A percentile compares a stretch with the other conserved stretches of the same genome.
Conservation (phyloP, 1,284 basidiomycete genomes). For the Leccinum fallax region DNA sequence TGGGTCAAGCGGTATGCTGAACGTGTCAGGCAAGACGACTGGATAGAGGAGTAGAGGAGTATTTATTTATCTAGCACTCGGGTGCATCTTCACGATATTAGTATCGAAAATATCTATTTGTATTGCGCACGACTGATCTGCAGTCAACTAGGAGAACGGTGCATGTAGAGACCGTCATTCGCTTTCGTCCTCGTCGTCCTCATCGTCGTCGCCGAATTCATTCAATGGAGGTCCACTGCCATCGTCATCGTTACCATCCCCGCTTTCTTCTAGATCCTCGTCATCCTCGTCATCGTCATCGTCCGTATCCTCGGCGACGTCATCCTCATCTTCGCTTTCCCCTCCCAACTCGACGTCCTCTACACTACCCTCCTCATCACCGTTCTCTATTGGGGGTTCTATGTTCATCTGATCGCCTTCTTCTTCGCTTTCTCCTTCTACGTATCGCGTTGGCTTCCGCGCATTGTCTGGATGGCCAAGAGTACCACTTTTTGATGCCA, state of each 20-base stretch:
- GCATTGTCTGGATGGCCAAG: slow-evolving; percentile 32
- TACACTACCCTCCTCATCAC: slow-evolving; percentile 66
- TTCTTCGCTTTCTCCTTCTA: slow-evolving; percentile 79
- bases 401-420: slow-evolving; percentile 69
- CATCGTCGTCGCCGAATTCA: slow-evolving; percentile 70
- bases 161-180: slow-evolving; percentile 35
- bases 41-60: slow-evolving; percentile 59
- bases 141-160: slow-evolving; percentile 1
- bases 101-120: slow-evolving; percentile 5
- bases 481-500: slow-evolving; percentile 44
- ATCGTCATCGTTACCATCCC: slow-evolving; percentile 51
- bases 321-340: slow-evolving; percentile 55
- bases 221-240: slow-evolving; percentile 55
- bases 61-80: slow-evolving; percentile 19
- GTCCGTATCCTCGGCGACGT: slow-evolving; percentile 50
- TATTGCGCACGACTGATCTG: background rate
- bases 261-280: slow-evolving; percentile 43
- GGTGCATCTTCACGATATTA: slow-evolving; percentile 3
- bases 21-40: slow-evolving; percentile 64
- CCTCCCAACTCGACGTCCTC: slow-evolving; percentile 69
- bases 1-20: slow-evolving; percentile 72
- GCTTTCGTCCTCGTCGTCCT: slow-evolving; percentile 62
- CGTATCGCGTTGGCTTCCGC: slow-evolving; percentile 57
- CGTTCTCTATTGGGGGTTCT: slow-evolving; percentile 64
- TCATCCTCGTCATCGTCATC: slow-evolving; percentile 20